phyloP scores from a whole-genome alignment of 192 early-diverging fungal species.

The Coemansia sp. region DNA sequence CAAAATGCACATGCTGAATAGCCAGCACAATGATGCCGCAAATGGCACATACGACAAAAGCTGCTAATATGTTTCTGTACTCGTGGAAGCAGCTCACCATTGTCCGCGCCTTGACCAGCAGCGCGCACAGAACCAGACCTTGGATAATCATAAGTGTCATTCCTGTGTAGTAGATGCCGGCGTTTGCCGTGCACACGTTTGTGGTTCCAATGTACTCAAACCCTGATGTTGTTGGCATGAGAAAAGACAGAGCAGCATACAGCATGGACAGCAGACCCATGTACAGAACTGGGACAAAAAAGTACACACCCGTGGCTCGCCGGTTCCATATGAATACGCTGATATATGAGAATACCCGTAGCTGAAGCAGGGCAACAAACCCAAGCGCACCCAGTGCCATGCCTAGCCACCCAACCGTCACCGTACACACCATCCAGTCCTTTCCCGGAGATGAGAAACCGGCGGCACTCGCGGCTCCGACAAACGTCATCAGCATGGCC shows the following conservation, averaged over 20 bases:
- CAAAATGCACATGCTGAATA: conserved; percentile 20
- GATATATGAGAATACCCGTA: conserved; percentile 40
- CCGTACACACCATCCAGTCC: conserved; percentile 33
- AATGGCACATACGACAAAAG: conserved; percentile 4
- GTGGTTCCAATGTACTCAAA: conserved; percentile 21
- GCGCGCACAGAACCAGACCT: conserved; percentile 6
- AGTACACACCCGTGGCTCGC: conserved; percentile 24
- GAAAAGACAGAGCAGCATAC: conserved; percentile 28
- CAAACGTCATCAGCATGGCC: conserved; percentile 38
- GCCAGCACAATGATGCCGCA: conserved; percentile 22
- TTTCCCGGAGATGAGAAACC: conserved; percentile 14
- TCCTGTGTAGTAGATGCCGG: conserved; percentile 27
- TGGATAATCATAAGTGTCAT: conserved; percentile 25
- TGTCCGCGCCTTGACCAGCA: conserved; percentile 33
- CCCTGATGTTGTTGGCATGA: conserved; percentile 11
- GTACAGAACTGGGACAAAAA: conserved; percentile 22
- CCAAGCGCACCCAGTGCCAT: conserved; percentile 35
- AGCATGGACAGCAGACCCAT: conserved; percentile 12
- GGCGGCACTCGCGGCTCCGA: conserved; percentile 19
- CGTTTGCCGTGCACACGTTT: conserved; percentile 20
- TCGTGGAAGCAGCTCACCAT: conserved; percentile 43
- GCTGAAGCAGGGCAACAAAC: conserved; percentile 32
- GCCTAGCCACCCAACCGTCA: conserved; percentile 38
- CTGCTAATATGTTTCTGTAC: conserved; percentile 18
- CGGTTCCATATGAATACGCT: conserved; percentile 34